Base-by-base conservation (phyloP, 2,329 filamentous ascomycete species). In the Emergomyces africanus region DNA sequence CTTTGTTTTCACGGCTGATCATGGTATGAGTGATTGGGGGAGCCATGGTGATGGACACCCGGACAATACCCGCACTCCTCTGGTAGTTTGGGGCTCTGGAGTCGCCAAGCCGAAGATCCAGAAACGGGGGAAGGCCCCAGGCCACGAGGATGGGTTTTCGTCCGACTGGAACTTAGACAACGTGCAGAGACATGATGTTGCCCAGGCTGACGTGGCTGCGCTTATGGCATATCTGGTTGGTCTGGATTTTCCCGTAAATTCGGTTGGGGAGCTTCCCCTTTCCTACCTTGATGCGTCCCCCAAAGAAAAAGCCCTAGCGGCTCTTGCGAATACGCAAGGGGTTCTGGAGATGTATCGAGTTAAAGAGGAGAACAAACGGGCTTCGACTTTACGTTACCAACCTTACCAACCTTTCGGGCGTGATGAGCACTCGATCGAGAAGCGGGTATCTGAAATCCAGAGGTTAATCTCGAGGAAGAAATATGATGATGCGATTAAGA, bases 11-110 rank as follows among this genome's bases (percentile, higher is more conserved):
- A 99, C 95, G 1, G 94, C 94, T 8, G 94, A 99, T 69, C 94
- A 99, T 72, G 94, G 94, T 20, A 99, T 99, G 94, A 97, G 90
- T 69, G 94, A 99, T 73, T 96, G 88, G 86, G 94, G 95, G n/a
- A 97, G 91, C 66, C 95, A 99, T 71, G 95, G 95, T 42, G 94
- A 99, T 71, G 94, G 94, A 8, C 91, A 99, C 73, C 94, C 94
- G 0, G 89, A 99, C 72, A 99, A 97, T 68, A 99, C 94, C 2
- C 83, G 94, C 56, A 99, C 94, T 0, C 94, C 94, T 0, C 77
- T 99, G 37, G 89, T 99, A 65, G 85, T 82, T 2, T 99, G 94
- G 94, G 94, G 94, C 12, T 90, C 94, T 58, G 94, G 94, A 9
- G 83, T 97, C 44, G 90, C 90, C 2, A 81, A 82, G 63, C 94